These are phyloP conservation scores for Lactarius psammicola DNA, from an alignment of 768 basidiomycete species.

Conservation along the genomic window DNA sequence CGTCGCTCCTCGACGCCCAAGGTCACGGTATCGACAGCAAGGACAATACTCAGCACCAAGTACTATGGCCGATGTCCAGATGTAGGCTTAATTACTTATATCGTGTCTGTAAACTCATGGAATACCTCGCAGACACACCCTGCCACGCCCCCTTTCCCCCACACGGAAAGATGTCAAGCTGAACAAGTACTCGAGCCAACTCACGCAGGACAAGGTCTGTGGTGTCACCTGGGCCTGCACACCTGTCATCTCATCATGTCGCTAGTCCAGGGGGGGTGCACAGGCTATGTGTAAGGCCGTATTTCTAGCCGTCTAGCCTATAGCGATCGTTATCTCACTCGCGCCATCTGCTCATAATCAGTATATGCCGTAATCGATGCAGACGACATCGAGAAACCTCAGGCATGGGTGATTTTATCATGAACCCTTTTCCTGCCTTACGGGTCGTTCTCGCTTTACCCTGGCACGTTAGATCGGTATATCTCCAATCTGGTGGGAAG, in stretches of 20 bases:
- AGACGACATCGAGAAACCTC: conserved; percentile 81
- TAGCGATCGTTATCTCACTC: not conserved
- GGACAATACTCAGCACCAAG: not conserved
- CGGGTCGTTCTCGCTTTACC: conserved; percentile 12
- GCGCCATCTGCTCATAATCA: conserved; percentile 34
- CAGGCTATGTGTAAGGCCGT: conserved; percentile 76
- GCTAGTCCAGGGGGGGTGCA: conserved; percentile 64
- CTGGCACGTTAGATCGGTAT: conserved; percentile 66
- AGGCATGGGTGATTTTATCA: conserved; percentile 45
- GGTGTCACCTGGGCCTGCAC: not conserved
- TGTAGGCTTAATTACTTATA: conserved; percentile 14
- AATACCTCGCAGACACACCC: conserved; percentile 38
- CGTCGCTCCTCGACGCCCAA: not conserved
- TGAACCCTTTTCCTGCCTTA: not conserved
- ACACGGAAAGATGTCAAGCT: conserved; percentile 45
- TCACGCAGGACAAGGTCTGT: conserved; percentile 75
- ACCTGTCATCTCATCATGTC: not conserved
- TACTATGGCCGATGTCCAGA: conserved; percentile 26
- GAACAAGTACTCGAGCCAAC: conserved; percentile 70
- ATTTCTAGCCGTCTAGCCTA: not conserved
- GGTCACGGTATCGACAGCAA: too few species aligned
- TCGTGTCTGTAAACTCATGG: not conserved
- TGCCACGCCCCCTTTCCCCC: conserved; percentile 39
- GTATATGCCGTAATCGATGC: conserved; percentile 78
- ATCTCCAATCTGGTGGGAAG: conserved; percentile 91